Evolutionary conservation across 331 rosid species (phyloP).

Genomic region (Rosa hybrid): DNA sequence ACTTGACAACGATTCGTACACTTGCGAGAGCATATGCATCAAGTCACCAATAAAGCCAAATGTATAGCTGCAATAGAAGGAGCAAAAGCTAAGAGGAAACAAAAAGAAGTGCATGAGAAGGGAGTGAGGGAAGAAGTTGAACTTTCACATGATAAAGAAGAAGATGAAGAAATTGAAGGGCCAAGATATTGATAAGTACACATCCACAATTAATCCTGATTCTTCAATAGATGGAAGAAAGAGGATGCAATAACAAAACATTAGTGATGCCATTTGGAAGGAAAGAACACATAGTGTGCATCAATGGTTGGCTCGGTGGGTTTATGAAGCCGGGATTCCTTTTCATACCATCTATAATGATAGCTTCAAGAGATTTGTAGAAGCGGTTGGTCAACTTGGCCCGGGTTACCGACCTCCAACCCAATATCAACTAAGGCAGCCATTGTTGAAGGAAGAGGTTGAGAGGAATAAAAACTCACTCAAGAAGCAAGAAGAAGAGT

Average conservation of each 20-base stretch:
- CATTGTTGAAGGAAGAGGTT: neutral
- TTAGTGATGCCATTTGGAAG: no score
- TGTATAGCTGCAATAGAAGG: neutral
- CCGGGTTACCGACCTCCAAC: neutral
- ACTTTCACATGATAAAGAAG: neutral
- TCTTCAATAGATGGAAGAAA: no score
- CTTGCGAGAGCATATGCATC: no score
- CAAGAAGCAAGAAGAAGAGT: slow-evolving; percentile 1
- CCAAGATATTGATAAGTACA: neutral
- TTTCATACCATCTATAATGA: neutral
- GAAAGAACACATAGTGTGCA: no score
- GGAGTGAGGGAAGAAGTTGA: neutral
- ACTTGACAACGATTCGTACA: no score
- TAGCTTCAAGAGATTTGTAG: neutral
- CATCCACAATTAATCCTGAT: neutral
- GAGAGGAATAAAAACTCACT: neutral
- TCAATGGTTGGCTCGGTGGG: no score
- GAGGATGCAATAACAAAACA: no score
- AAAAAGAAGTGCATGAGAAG: no score
- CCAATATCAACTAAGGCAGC: no score
- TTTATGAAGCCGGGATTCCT: no score
- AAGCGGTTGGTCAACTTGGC: neutral
- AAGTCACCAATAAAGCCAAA: no score
- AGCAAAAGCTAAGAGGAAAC: neutral
- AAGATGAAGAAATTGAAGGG: neutral